Evolutionary conservation across 495 filamentous ascomycete genomes (phyloP).

Genomic region (Eremomyces bilateralis): DNA sequence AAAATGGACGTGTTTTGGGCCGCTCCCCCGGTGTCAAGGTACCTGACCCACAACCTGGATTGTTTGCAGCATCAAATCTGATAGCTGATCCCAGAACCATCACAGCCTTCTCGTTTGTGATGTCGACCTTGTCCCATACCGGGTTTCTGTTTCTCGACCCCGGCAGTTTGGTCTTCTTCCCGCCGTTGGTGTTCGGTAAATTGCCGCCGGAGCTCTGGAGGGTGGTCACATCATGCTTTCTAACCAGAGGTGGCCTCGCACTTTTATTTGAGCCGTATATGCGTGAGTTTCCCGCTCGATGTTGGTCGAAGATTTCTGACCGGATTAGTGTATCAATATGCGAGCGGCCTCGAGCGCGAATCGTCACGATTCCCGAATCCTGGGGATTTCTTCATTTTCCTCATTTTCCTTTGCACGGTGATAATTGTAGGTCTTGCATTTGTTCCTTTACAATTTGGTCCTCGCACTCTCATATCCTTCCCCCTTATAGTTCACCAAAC

Average conservation of each 20-base stretch:
- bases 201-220: conserved; percentile 51
- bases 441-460: conserved; percentile 5
- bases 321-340: conserved; percentile 38
- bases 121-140: conserved; percentile 39
- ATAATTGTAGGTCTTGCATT: conserved; percentile 36
- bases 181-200: conserved; percentile 28
- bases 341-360: conserved; percentile 35
- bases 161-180: conserved; percentile 39
- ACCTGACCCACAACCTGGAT: too few species aligned
- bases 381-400: conserved; percentile 48
- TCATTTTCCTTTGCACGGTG: conserved; percentile 34
- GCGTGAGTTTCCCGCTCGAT: conserved; percentile 24
- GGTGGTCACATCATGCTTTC: conserved; percentile 45
- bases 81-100: conserved; percentile 49
- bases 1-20: conserved; percentile 48
- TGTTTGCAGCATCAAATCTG: too few species aligned
- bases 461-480: conserved; percentile 5
- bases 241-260: conserved; percentile 37
- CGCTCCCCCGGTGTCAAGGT: conserved; percentile 51
- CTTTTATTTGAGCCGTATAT: conserved; percentile 75
- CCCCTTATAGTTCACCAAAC: conserved; percentile 20
- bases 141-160: too few species aligned
- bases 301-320: neutral
- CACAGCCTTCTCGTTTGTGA: conserved; percentile 39
- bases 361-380: conserved; percentile 37